Evolutionary conservation across 768 basidiomycete species (phyloP), one percentile per base, ranked within the genome.

Genomic region (Plicaturopsis crispa): DNA sequence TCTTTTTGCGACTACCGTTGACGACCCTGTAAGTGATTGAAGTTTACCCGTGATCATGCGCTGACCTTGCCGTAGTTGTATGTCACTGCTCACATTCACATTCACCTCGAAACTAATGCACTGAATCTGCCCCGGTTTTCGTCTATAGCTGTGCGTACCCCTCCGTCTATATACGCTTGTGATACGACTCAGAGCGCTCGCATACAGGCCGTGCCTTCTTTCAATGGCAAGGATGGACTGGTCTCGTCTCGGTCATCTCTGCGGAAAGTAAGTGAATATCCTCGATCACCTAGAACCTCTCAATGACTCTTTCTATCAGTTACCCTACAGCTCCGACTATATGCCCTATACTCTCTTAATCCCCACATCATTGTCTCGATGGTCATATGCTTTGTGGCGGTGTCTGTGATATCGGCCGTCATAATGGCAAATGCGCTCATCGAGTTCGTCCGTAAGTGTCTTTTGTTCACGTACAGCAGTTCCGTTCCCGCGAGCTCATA

Each of bases 201-300:
- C 14, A 18, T 18, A 11, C 33, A 72, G 72, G 74, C 48, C 47
- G 55, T 8, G 46, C 39, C 12, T 76, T 71, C 57, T 74, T 73
- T 46, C 60, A 55, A 45, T 78, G 78, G 75, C 75, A 78, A 64
- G 75, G 75, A 16, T 74, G 71, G 65, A 75, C 75, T 1, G 76
- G 76, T 7, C 48, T 78, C 20, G 53, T 73, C 26, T 61, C 68
- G 24, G 72, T 67, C 52, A 64, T 75, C 52, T 58, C 77, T 26
- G 70, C 75, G 17, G 72, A 80, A 65, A 55, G 77, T 78, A 32
- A 20, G 66, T 48, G 14, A 23, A 10, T 17, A 17, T n/a, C 21
- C 13, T 21, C 7, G 4, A 24, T 26, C 17, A 31, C 16, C 21
- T 24, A 10, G 36, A 8, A 24, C 31, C 8, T 18, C 7, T 28